Evolutionary conservation across 805 yeast genomes (phyloP), one percentile per base, ranked within the genome.

Genomic region (Wickerhamomyces strasburgensis): DNA sequence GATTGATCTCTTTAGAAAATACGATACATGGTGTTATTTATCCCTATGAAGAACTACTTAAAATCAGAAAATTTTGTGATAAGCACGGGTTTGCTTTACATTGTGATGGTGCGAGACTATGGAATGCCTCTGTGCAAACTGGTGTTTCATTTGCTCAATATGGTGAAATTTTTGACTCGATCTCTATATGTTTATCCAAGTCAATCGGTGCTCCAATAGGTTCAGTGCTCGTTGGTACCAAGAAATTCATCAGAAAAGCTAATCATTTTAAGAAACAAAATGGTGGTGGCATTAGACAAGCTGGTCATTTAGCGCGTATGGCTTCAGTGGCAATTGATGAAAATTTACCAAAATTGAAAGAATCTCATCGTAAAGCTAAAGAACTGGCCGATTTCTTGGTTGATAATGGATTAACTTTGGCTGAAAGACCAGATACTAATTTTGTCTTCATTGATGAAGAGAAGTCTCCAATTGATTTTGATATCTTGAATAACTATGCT

Each of bases 161-260:
- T 59, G 84, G 95, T 47, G 66, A 71, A 40, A 62, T 78, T 40
- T 89, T 89, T 57, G 97, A 89, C 61, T 75, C 93, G 10, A 84
- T 89, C 31, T 84, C 95, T 6, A 69, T 89, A 34, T 89, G 98
- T 60, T 64, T 89, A 33, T 86, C 96, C 32, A 90, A 90, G 60
- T 80, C 94, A 5, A 65, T 89, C 47, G 96, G 96, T 39, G 96
- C 97, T 0, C 97, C 98, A 37, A 76, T 89, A 48, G 97, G 98
- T 6, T 83, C 95, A 11, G 77, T 89, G 3, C 67, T 89, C 26
- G 96, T 88, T 26, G 94, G 96, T 16, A 56, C 66, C 19, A 52
- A 56, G 28, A 59, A 63, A 32, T 72, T 79, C 48, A 78, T 88
- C 42, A 61, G 64, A 46, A 79, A 77, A 52, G 88, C 94, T 19